These are phyloP conservation scores for Dactylellina parvicollis DNA, from an alignment of 2,329 filamentous ascomycete genomes.

Conservation along the genomic window DNA sequence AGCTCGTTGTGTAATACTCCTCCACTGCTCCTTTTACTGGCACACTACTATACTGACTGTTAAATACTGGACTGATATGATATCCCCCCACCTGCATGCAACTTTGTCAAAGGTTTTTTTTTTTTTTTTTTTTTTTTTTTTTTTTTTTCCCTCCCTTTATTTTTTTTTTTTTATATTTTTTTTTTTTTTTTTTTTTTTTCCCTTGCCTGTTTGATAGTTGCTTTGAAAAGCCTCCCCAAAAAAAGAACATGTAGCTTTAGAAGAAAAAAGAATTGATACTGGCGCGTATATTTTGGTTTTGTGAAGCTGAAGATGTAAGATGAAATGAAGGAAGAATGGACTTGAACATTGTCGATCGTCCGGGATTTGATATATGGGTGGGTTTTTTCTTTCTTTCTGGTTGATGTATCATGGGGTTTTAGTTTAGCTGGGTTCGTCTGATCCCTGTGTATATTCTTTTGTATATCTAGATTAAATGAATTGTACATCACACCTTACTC, in stretches of 20 bases:
- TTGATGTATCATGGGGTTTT: not conserved
- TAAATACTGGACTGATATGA: slow-evolving; percentile 12
- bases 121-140: not conserved
- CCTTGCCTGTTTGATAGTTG: no score
- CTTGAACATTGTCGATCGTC: not conserved
- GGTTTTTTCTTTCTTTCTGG: not conserved
- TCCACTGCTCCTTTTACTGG: not conserved
- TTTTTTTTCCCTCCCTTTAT: no score
- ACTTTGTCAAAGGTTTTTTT: not conserved
- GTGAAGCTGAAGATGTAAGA: not conserved
- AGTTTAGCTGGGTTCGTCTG: not conserved
- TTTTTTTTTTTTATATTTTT: not conserved
- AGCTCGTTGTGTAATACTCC: slow-evolving; percentile 24
- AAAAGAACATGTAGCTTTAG: not conserved
- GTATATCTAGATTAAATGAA: not conserved
- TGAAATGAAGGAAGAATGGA: not conserved
- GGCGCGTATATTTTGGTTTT: not conserved
- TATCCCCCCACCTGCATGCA: slow-evolving; percentile 13
- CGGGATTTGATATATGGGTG: not conserved
- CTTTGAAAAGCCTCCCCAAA: no score
- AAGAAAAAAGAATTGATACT: not conserved
- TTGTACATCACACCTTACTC: no score
- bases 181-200: no score
- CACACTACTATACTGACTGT: not conserved
- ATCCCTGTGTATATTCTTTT: not conserved